Evolutionary conservation across 2,329 filamentous ascomycete genomes (phyloP).

Genomic region (Venturia nashicola): DNA sequence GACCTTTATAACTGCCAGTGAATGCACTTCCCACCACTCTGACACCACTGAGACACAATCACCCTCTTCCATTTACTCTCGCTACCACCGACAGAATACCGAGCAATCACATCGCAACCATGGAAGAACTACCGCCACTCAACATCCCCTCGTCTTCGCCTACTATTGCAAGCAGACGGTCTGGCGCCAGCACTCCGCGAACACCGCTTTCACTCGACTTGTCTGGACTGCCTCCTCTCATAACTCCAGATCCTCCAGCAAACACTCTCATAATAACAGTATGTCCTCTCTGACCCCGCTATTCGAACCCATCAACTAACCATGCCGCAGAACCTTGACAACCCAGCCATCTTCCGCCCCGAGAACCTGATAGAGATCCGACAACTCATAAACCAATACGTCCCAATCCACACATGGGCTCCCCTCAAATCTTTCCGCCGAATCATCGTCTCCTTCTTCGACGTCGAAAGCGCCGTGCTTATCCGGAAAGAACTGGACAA

Average conservation of each 20-base stretch:
- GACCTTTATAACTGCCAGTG: background rate
- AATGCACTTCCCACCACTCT: background rate
- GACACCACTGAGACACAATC: background rate
- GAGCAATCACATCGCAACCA: background rate
- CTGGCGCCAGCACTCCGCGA: constrained; percentile 5
- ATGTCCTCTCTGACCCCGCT: constrained; percentile 12
- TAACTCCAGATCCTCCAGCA: constrained; percentile 60
- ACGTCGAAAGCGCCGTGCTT: constrained; percentile 53
- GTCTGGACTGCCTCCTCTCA: constrained; percentile 56
- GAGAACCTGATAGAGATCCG: constrained; percentile 64
- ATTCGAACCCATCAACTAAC: background rate
- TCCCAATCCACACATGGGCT: constrained; percentile 63
- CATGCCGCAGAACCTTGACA: constrained; percentile 48
- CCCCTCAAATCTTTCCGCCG: constrained; percentile 73
- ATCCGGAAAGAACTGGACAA: constrained; percentile 65
- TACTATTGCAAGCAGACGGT: constrained; percentile 2
- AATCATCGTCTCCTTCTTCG: constrained; percentile 69
- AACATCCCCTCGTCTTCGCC: background rate
- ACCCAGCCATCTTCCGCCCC: constrained; percentile 60
- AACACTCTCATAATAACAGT: constrained; percentile 75
- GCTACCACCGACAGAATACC: background rate
- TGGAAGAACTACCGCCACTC: constrained; percentile 3
- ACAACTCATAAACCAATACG: constrained; percentile 56
- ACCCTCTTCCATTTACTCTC: background rate
- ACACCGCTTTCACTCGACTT: constrained; percentile 58